phyloP scores from a whole-genome alignment of 306 rosid genomes.

The Rubus idaeus region DNA sequence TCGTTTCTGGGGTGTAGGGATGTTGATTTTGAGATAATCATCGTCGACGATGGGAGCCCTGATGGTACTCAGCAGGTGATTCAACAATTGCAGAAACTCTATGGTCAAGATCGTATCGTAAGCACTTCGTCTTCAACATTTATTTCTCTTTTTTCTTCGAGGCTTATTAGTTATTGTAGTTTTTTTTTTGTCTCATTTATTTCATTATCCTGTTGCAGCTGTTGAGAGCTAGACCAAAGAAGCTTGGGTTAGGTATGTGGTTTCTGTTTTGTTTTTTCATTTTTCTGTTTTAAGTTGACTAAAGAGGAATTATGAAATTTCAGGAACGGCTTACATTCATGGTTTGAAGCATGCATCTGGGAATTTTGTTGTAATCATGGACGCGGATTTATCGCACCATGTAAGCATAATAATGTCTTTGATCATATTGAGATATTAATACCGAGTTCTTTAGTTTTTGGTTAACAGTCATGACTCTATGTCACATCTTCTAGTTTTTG shows the following conservation, averaged over 20 bases:
- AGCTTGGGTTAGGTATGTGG: slow-evolving; percentile 82
- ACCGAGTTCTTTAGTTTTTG: too few relatives aligned
- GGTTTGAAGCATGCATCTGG: slow-evolving; percentile 96
- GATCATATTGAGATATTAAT: too few relatives aligned
- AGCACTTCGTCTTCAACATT: slow-evolving; percentile 23
- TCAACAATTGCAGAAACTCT: slow-evolving; percentile 75
- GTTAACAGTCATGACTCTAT: too few relatives aligned
- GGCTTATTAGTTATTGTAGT: too few relatives aligned
- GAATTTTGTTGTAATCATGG: slow-evolving; percentile 91
- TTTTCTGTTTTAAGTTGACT: neutral
- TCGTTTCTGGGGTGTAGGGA: slow-evolving; percentile 47
- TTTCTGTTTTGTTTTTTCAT: neutral
- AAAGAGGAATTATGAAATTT: slow-evolving; percentile 37
- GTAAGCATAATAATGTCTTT: slow-evolving; percentile 21
- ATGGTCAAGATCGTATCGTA: slow-evolving; percentile 89
- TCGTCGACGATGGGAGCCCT: slow-evolving; percentile 97
- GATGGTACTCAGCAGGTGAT: slow-evolving; percentile 93
- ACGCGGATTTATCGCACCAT: slow-evolving; percentile 93
- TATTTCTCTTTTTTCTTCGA: too few relatives aligned
- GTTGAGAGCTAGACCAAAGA: slow-evolving; percentile 82
- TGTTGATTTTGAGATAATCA: slow-evolving; percentile 78
- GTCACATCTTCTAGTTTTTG: too few relatives aligned
- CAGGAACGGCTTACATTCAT: slow-evolving; percentile 95
- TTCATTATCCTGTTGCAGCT: slow-evolving; percentile 36
- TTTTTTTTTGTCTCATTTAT: too few relatives aligned